phyloP scores from a whole-genome alignment of 2,329 filamentous ascomycete genomes.

The Saccharata proteae region DNA sequence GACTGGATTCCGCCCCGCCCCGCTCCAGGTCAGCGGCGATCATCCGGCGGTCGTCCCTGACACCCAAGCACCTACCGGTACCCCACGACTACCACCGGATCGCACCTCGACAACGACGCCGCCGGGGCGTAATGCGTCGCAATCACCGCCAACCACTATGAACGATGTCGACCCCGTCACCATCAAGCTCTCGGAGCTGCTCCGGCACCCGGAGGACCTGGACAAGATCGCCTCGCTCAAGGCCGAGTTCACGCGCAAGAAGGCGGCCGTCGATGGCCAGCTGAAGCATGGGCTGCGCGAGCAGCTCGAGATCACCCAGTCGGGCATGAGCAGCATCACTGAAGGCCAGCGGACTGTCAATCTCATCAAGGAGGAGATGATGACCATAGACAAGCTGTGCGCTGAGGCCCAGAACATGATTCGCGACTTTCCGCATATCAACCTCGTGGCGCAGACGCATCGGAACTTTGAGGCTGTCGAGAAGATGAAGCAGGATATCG shows the following conservation, averaged over 20 bases:
- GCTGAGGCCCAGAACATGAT: slow-evolving; percentile 97
- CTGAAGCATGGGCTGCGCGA: slow-evolving; percentile 79
- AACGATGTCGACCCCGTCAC: slow-evolving; percentile 49
- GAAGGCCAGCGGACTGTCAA: slow-evolving; percentile 88
- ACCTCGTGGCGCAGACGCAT: slow-evolving; percentile 84
- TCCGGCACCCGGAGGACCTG: slow-evolving; percentile 91
- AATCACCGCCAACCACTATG: slow-evolving; percentile 39
- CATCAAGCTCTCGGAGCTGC: slow-evolving; percentile 78
- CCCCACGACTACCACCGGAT: too few relatives aligned
- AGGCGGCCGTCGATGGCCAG: slow-evolving; percentile 79
- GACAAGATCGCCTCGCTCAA: slow-evolving; percentile 89
- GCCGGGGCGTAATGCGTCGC: too few relatives aligned
- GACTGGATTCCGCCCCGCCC: too few relatives aligned
- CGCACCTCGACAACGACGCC: too few relatives aligned
- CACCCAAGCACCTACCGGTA: too few relatives aligned
- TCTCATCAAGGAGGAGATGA: slow-evolving; percentile 94
- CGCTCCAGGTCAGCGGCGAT: too few relatives aligned
- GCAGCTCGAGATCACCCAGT: slow-evolving; percentile 87
- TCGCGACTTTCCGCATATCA: slow-evolving; percentile 87
- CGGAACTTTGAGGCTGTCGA: slow-evolving; percentile 91
- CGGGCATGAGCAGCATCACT: slow-evolving; percentile 76
- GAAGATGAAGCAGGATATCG: slow-evolving; percentile 82
- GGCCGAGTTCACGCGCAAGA: slow-evolving; percentile 88
- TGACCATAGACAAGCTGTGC: slow-evolving; percentile 95
- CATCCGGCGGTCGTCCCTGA: too few relatives aligned